A percentile compares a stretch with the other conserved stretches of the same genome.
These are phyloP conservation scores for Karstenula rhodostoma DNA, from an alignment of 2,329 filamentous ascomycete species.

Conservation along the genomic window DNA sequence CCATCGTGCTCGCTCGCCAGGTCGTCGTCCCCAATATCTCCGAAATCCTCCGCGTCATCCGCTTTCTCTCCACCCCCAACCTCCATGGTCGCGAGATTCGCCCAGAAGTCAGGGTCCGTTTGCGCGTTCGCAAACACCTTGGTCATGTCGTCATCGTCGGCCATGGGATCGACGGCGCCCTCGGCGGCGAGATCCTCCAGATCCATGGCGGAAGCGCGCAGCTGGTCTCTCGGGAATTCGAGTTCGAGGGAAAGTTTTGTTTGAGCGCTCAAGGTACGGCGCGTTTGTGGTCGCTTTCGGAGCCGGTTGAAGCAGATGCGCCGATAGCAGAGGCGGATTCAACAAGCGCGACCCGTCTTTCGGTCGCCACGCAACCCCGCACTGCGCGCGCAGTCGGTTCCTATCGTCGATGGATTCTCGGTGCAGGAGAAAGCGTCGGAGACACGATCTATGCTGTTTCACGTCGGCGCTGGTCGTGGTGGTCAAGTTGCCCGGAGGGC, in stretches of 20 bases:
- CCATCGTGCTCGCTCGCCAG: constrained; percentile 73
- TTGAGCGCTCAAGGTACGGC: not conserved
- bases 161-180: constrained; percentile 4
- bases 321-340: not conserved
- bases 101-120: constrained; percentile 31
- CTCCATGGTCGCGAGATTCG: constrained; percentile 40
- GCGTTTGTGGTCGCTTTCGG: not conserved
- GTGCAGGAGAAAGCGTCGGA: not conserved
- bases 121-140: constrained; percentile 32
- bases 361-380: constrained; percentile 1
- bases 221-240: not conserved
- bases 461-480: constrained; percentile 16
- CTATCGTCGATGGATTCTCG: not conserved
- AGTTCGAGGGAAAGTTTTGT: not conserved
- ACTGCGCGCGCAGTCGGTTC: not conserved
- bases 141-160: constrained; percentile 34
- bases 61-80: constrained; percentile 75
- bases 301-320: not conserved
- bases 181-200: not conserved
- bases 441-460: not conserved
- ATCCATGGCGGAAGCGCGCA: constrained; percentile 28
- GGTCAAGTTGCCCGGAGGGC: constrained; percentile 27
- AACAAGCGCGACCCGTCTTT: not conserved
- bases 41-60: constrained; percentile 89
- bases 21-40: constrained; percentile 91